These are phyloP conservation scores for Annona squamosa DNA, from an alignment of 164 flowering plant genomes.

Conservation along the genomic window DNA sequence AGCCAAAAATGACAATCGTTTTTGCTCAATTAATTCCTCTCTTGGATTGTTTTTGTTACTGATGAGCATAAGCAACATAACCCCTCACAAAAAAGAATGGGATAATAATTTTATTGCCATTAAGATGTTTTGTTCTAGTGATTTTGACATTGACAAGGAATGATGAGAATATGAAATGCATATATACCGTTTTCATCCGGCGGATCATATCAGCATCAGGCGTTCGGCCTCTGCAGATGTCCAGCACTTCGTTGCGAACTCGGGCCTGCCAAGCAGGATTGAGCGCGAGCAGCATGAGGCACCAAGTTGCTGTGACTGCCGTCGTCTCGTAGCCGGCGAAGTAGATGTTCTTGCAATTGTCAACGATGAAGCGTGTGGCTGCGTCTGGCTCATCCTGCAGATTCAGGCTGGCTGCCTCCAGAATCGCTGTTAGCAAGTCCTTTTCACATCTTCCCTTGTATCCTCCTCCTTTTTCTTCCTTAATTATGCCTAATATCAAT, in stretches of 20 bases:
- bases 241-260: constrained; percentile 18
- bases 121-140: background rate
- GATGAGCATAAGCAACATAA: too few species aligned
- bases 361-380: constrained; percentile 38
- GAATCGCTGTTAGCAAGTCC: constrained; percentile 38
- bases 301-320: constrained; percentile 24
- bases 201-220: constrained; percentile 13
- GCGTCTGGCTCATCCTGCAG: constrained; percentile 20
- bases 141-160: background rate
- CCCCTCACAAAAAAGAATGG: too few species aligned
- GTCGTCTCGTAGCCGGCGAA: constrained; percentile 48
- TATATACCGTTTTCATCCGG: constrained; percentile 8
- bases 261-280: constrained; percentile 28
- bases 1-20: too few species aligned
- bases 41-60: too few species aligned
- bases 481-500: constrained; percentile 32
- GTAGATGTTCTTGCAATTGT: constrained; percentile 62
- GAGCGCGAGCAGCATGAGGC: constrained; percentile 24
- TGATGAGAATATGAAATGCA: background rate
- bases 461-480: constrained; percentile 16
- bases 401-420: constrained; percentile 37
- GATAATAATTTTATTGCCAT: background rate
- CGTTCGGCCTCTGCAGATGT: constrained; percentile 14
- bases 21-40: too few species aligned
- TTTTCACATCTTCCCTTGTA: constrained; percentile 10